Percentiles rank a stretch among this genome's conserved stretches.
phyloP scores from a whole-genome alignment of 495 filamentous ascomycete genomes.

The Hyaloscypha variabilis region DNA sequence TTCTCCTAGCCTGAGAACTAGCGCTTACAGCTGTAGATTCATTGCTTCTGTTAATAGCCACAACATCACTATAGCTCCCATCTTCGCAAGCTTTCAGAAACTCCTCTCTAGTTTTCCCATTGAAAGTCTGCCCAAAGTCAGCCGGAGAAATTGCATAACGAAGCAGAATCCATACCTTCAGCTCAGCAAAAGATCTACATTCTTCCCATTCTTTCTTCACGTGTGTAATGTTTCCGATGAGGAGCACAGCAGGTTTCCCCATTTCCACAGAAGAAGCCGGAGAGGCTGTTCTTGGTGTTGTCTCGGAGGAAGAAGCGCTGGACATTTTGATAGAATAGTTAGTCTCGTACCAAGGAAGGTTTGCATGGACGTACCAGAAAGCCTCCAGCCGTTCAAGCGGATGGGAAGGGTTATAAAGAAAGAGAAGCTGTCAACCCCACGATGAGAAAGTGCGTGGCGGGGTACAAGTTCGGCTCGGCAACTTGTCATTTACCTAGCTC shows the following conservation, averaged over 20 bases:
- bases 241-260: slow-evolving; percentile 47
- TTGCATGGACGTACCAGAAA: background rate
- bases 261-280: background rate
- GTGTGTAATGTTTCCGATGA: slow-evolving; percentile 55
- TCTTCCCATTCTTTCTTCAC: slow-evolving; percentile 56
- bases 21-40: slow-evolving; percentile 54
- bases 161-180: slow-evolving; percentile 47
- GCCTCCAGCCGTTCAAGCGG: background rate
- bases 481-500: background rate
- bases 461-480: background rate
- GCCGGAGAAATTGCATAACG: background rate
- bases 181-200: slow-evolving; percentile 49
- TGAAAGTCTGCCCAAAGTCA: slow-evolving; percentile 52
- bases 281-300: background rate
- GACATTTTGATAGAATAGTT: background rate
- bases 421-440: background rate
- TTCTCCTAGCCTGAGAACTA: background rate
- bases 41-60: slow-evolving; percentile 62
- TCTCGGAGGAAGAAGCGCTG: background rate
- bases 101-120: slow-evolving; percentile 49
- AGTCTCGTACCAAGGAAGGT: background rate
- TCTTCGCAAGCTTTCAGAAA: slow-evolving; percentile 55
- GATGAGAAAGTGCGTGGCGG: background rate
- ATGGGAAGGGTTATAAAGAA: background rate
- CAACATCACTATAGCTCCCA: slow-evolving; percentile 59